phyloP scores from a whole-genome alignment of 495 filamentous ascomycete genomes.

The Monascus purpureus region DNA sequence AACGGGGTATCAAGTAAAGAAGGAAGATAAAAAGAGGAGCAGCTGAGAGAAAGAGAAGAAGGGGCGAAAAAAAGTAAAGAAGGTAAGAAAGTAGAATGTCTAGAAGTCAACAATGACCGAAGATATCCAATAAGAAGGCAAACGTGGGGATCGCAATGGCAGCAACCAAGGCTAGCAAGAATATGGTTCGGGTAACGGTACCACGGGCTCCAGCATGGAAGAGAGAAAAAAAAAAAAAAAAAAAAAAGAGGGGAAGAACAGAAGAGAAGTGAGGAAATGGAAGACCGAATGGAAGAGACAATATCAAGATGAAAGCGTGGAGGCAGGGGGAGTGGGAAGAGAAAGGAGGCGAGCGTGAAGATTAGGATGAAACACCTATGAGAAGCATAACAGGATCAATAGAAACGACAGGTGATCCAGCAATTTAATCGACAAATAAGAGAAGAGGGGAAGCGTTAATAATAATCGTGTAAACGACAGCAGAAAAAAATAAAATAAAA shows the following conservation, averaged over 20 bases:
- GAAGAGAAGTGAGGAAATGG: background rate
- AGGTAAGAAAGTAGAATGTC: constrained; percentile 1
- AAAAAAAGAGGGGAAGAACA: background rate
- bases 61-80: constrained; percentile 4
- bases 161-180: background rate
- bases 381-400: constrained; percentile 1
- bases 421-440: constrained; percentile 1
- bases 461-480: too few relatives aligned
- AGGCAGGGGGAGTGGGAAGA: too few relatives aligned
- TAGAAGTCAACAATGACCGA: background rate
- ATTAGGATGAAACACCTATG: background rate
- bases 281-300: constrained; percentile 1
- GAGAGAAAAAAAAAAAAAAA: too few relatives aligned
- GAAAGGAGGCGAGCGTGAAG: constrained; percentile 1
- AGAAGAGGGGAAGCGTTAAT: constrained; percentile 1
- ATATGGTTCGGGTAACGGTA: background rate
- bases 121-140: background rate
- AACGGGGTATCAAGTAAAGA: background rate
- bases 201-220: background rate
- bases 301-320: constrained; percentile 11
- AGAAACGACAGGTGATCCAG: background rate
- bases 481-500: too few relatives aligned
- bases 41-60: constrained; percentile 7
- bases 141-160: background rate
- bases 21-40: constrained; percentile 1